Evolutionary conservation across 345 rosid species (phyloP), one percentile per base, ranked within the genome.

Genomic region (Mercurialis annua): DNA sequence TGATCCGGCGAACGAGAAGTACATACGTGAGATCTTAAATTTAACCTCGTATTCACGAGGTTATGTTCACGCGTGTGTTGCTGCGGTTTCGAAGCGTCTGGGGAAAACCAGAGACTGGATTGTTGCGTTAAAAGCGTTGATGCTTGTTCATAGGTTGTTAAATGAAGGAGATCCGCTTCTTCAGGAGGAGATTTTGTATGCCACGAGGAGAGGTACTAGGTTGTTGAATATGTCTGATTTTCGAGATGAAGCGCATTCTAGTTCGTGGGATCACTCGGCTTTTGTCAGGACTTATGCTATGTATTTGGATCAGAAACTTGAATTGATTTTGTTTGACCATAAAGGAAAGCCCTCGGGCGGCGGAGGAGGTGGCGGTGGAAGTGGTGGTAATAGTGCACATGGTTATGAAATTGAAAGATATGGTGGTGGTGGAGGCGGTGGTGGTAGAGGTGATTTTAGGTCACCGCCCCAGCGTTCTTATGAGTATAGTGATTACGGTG

Each of bases 81-180:
- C 89, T 1, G 80, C 91, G 0, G 86, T 91, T 2, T 86, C 99
- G 0, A 89, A 83, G 68, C 77, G 98, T 7, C 50, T 89, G 42
- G 78, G 87, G 34, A 94, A 91, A 79, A 94, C 99, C 0, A 92
- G 82, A 5, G 99, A 94, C 60, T 94, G 97, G 97, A 83, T 94
- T 0, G 98, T 94, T 33, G 99, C 98, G 9, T 79, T 94, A 14
- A 94, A 94, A 66, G 73, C 92, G 0, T 68, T 94, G 51, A 78
- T 83, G 73, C 83, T 94, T 34, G 81, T 94, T 6, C 99, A 94
- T 59, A 71, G 92, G 38, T 81, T 91, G 17, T 69, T 91, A 73
- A 72, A 68, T 21, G 96, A 91, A 16, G 99, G 92, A 23, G 84
- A 83, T 59, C 86, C 81, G 1, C 31, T 84, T 53, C 83, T 91